Evolutionary conservation across 2,329 filamentous ascomycete species (phyloP).

Genomic region (Penicillium sp.): DNA sequence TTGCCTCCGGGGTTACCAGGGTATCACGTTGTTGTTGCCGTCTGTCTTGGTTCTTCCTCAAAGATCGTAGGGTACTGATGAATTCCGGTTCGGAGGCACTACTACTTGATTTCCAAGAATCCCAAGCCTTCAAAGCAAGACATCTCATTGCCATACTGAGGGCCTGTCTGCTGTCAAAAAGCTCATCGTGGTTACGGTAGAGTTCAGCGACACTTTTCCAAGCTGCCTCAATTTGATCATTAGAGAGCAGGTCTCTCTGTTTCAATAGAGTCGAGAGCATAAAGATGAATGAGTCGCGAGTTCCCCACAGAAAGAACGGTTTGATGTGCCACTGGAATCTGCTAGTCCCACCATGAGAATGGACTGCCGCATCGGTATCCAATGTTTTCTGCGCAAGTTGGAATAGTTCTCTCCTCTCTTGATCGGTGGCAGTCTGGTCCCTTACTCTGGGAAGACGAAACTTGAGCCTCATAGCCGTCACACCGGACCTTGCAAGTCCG

Average conservation of each 20-base stretch:
- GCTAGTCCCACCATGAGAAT: constrained; percentile 23
- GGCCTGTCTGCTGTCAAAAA: constrained; percentile 28
- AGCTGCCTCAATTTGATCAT: constrained; percentile 5
- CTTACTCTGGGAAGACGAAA: constrained; percentile 16
- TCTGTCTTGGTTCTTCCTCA: background rate
- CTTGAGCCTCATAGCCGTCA: constrained; percentile 44
- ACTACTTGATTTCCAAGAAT: constrained; percentile 5
- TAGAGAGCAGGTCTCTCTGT: constrained; percentile 18
- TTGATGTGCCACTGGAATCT: constrained; percentile 36
- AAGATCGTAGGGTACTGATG: constrained; percentile 1
- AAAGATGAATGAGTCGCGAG: constrained; percentile 37
- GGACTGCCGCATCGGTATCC: constrained; percentile 37
- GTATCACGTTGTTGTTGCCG: background rate
- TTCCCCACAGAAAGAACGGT: constrained; percentile 39
- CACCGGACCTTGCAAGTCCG: constrained; percentile 45
- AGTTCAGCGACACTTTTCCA: constrained; percentile 11
- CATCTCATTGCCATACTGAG: constrained; percentile 32
- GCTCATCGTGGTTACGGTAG: constrained; percentile 22
- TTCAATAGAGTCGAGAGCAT: constrained; percentile 31
- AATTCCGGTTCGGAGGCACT: constrained; percentile 4
- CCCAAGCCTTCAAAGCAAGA: constrained; percentile 39
- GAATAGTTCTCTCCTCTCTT: constrained; percentile 25
- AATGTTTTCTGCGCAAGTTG: constrained; percentile 41
- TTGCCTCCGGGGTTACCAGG: background rate
- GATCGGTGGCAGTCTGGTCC: constrained; percentile 27